Conservation (phyloP, 352 stramenopile species). For the Elongisporangium senticosum region DNA sequence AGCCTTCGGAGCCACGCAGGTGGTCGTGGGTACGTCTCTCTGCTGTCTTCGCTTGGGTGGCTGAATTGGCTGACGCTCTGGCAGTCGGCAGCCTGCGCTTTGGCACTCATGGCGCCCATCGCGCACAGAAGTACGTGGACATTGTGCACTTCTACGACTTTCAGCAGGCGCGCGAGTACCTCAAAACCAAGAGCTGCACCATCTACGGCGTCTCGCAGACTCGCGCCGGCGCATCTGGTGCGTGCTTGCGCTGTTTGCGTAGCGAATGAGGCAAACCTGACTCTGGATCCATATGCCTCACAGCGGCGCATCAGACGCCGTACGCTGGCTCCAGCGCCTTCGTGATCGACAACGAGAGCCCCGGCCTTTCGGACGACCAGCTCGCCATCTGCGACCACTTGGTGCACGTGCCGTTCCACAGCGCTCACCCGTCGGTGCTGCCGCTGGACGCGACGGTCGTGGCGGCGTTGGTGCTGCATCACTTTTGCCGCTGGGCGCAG, state of each 20-base stretch:
- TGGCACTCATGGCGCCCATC: constrained; percentile 68
- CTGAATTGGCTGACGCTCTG: neutral
- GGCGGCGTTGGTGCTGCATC: constrained; percentile 55
- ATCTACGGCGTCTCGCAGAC: constrained; percentile 48
- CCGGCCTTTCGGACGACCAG: constrained; percentile 50
- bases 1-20: constrained; percentile 64
- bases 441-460: constrained; percentile 62
- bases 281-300: constrained; percentile 5
- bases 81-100: constrained; percentile 73
- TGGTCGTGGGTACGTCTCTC: constrained; percentile 54
- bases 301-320: constrained; percentile 39
- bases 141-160: constrained; percentile 72
- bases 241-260: constrained; percentile 5
- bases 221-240: constrained; percentile 21
- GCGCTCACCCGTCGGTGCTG: constrained; percentile 23
- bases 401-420: constrained; percentile 52
- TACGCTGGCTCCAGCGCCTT: constrained; percentile 61
- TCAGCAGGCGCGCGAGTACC: constrained; percentile 43
- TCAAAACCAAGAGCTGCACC: constrained; percentile 47
- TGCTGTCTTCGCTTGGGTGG: neutral
- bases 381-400: constrained; percentile 62
- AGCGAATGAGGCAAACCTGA: neutral
- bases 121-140: constrained; percentile 78
- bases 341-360: constrained; percentile 70
- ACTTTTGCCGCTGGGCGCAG: constrained; percentile 56